These are phyloP conservation scores for Bisporella sp. DNA, from an alignment of 2,329 filamentous ascomycete species.

Conservation along the genomic window DNA sequence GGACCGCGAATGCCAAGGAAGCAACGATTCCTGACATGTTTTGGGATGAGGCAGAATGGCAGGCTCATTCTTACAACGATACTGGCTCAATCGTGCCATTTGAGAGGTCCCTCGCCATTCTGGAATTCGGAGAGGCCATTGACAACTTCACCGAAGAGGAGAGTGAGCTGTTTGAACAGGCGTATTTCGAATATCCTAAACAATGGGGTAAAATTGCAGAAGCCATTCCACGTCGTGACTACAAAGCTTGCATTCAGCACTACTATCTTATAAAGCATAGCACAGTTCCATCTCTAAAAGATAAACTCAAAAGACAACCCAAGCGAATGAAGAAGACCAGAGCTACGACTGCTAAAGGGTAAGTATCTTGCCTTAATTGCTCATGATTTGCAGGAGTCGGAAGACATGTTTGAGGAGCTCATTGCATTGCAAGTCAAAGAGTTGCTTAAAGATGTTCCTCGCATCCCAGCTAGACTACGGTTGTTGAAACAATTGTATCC, in stretches of 20 bases:
- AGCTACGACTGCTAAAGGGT: constrained; percentile 44
- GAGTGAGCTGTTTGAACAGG: constrained; percentile 62
- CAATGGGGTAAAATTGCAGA: constrained; percentile 76
- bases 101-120: constrained; percentile 60
- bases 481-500: too few species aligned
- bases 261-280: constrained; percentile 77
- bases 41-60: constrained; percentile 52
- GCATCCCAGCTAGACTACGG: too few species aligned
- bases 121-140: constrained; percentile 64
- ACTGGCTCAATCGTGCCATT: constrained; percentile 57
- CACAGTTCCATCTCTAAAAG: constrained; percentile 57
- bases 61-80: constrained; percentile 55
- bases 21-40: constrained; percentile 67
- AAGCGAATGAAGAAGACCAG: constrained; percentile 34
- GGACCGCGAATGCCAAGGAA: constrained; percentile 69
- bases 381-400: too few species aligned
- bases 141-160: constrained; percentile 73
- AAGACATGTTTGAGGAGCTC: too few species aligned
- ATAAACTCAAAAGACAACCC: constrained; percentile 61
- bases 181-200: constrained; percentile 70
- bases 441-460: too few species aligned
- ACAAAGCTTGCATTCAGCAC: constrained; percentile 76
- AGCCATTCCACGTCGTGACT: constrained; percentile 58
- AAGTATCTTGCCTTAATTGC: too few species aligned
- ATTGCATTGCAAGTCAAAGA: too few species aligned